A percentile compares a stretch with the other conserved stretches of the same genome.
Evolutionary conservation across 164 flowering plant genomes (phyloP).

Genomic region (Tetracentron sinense): DNA sequence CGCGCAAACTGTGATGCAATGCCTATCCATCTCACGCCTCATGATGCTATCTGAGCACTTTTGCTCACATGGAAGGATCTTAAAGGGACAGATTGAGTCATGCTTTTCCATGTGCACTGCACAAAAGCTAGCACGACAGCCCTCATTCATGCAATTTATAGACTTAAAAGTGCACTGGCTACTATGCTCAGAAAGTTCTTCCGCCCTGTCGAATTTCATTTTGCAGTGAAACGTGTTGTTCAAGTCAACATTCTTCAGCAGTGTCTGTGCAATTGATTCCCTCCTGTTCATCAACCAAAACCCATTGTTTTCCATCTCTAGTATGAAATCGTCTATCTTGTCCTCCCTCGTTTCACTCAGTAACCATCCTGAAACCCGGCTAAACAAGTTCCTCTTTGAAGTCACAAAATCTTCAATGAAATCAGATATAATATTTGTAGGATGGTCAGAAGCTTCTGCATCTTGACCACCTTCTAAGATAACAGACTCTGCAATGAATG

Average conservation of each 20-base stretch:
- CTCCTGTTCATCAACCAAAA: constrained; percentile 74
- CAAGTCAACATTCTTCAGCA: constrained; percentile 71
- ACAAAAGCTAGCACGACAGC: constrained; percentile 49
- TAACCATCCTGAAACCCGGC: constrained; percentile 81
- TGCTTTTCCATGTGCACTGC: constrained; percentile 60
- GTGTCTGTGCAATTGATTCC: constrained; percentile 46
- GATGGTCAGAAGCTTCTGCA: constrained; percentile 47
- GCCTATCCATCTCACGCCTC: constrained; percentile 91
- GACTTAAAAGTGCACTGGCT: constrained; percentile 48
- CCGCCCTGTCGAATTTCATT: constrained; percentile 40
- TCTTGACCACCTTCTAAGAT: constrained; percentile 46
- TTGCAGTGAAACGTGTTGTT: constrained; percentile 52
- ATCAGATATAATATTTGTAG: constrained; percentile 58
- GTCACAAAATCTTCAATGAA: constrained; percentile 66
- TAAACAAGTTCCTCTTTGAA: constrained; percentile 59
- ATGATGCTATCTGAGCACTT: constrained; percentile 52
- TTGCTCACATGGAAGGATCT: constrained; percentile 79
- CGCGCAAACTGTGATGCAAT: constrained; percentile 83
- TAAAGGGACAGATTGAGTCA: constrained; percentile 63
- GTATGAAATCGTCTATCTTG: constrained; percentile 78
- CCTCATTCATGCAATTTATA: constrained; percentile 54
- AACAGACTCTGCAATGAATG: constrained; percentile 61
- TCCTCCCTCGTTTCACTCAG: constrained; percentile 87
- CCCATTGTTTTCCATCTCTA: constrained; percentile 71
- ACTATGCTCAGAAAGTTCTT: constrained; percentile 51